Conservation (phyloP, 441 rosid genomes). For the Gossypium armourianum region DNA sequence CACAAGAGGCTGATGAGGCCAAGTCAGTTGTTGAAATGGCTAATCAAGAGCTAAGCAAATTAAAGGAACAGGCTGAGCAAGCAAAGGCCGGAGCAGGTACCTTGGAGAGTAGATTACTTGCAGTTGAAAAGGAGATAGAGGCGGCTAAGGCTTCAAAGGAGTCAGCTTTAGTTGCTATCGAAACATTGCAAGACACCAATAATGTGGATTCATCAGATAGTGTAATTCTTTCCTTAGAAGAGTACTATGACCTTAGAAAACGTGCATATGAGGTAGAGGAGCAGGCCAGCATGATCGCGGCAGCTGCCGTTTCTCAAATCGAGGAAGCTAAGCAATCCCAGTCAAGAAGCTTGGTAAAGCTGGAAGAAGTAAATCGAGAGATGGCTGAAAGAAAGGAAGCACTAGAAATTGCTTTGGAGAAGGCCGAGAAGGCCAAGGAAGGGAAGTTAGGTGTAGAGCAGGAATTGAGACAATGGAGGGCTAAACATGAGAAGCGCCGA, state of each 20-base stretch:
- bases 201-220: slow-evolving; percentile 32
- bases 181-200: slow-evolving; percentile 58
- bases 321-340: slow-evolving; percentile 70
- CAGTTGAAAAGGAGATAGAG: slow-evolving; percentile 75
- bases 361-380: slow-evolving; percentile 62
- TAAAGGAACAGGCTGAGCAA: slow-evolving; percentile 71
- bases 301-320: slow-evolving; percentile 54
- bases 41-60: slow-evolving; percentile 60
- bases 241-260: slow-evolving; percentile 78
- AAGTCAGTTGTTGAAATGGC: slow-evolving; percentile 48
- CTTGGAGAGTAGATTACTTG: slow-evolving; percentile 63
- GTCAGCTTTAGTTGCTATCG: slow-evolving; percentile 65
- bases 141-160: slow-evolving; percentile 81
- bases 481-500: slow-evolving; percentile 66
- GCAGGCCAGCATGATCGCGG: slow-evolving; percentile 55
- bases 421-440: slow-evolving; percentile 79
- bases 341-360: slow-evolving; percentile 37
- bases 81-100: slow-evolving; percentile 72
- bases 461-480: slow-evolving; percentile 82
- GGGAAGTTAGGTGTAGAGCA: slow-evolving; percentile 76
- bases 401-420: slow-evolving; percentile 50
- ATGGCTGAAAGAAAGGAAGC: slow-evolving; percentile 55
- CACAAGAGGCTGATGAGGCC: slow-evolving; percentile 68
- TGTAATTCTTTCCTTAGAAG: slow-evolving; percentile 68
- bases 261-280: slow-evolving; percentile 73